Base-by-base conservation (phyloP, 805 yeast species). In the Metschnikowia gruessii region DNA sequence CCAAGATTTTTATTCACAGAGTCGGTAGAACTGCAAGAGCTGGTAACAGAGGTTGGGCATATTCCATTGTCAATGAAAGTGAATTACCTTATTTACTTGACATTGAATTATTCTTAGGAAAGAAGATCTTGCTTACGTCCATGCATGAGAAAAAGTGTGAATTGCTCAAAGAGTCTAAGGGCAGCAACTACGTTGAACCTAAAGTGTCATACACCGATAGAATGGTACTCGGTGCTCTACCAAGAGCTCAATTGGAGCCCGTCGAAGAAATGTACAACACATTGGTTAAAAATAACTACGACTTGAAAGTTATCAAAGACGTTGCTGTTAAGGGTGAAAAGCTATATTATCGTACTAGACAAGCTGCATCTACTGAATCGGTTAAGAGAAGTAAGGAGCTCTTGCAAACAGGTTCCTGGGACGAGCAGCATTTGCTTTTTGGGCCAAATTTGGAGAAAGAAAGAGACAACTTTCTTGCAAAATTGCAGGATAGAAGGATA, bases 21-120 rank as follows among this genome's bases (percentile, higher is more conserved):
- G 98, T 94, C 39, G 99, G 99, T 66, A 84, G 99, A 77, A 94
- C 99, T 38, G 99, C 99, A 10, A 86, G 99, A 77, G 99, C 99
- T 8, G 99, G 99, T 63, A 85, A 89, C 63, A 82, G 79, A 57
- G 99, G 99, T 62, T 90, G 97, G 95, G 99, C 99, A 0, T 94
- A 87, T 64, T 85, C 97, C 2, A 80, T 94, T 50, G 85, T 91
- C 7, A 76, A 82, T 48, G 96, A 90, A 53, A 75, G 80, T 45
- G 99, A 94, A 63, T 68, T 92, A 47, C 96, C 99, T 10, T 94
- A 92, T 58, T 66, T 94, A 43, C 74, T 92, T 41, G 99, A 94
- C 65, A 74, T 94, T 57, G 98, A 94, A 63, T 65, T 94, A 37
- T 92, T 94, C 60, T 70, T 94, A 56, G 97, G 97, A 6, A 80